A percentile compares a stretch with the other conserved stretches of the same genome.
Evolutionary conservation across 352 stramenopile species (phyloP).

Genomic region (Peronospora destructor): DNA sequence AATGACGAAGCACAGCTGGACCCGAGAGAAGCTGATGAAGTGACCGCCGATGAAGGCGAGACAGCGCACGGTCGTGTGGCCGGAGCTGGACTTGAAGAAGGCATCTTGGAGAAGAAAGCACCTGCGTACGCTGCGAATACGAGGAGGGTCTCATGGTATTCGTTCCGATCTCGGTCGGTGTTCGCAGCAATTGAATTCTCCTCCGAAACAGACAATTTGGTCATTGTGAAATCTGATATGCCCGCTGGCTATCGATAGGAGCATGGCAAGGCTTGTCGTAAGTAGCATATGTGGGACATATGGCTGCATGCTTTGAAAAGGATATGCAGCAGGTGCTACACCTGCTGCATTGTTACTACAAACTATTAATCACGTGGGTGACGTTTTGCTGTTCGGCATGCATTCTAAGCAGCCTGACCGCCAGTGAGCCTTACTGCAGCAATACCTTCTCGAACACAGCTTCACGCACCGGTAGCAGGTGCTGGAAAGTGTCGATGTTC

Average conservation of each 20-base stretch:
- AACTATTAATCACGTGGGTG: constrained; percentile 22
- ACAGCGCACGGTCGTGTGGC: not conserved
- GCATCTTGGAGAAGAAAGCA: constrained; percentile 19
- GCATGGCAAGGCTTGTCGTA: constrained; percentile 1
- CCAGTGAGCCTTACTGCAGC: constrained; percentile 28
- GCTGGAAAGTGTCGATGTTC: constrained; percentile 79
- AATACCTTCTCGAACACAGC: constrained; percentile 58
- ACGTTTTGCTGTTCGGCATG: constrained; percentile 13
- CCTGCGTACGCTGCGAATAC: constrained; percentile 1
- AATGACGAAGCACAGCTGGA: constrained; percentile 31
- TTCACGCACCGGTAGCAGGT: constrained; percentile 54
- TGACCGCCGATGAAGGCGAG: not conserved
- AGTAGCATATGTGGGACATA: no score
- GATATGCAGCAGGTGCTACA: no score
- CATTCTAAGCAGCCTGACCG: constrained; percentile 9
- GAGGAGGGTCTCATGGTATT: constrained; percentile 19
- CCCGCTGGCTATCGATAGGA: constrained; percentile 29
- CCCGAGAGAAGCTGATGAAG: constrained; percentile 2
- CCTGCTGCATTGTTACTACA: constrained; percentile 6
- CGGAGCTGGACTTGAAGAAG: not conserved
- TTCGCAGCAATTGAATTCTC: constrained; percentile 35
- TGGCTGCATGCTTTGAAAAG: no score
- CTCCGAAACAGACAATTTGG: constrained; percentile 27
- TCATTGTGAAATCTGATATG: constrained; percentile 25
- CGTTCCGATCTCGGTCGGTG: constrained; percentile 18